These are phyloP conservation scores for Carex parvula DNA, from an alignment of 176 grass and related monocot species.

Conservation along the genomic window DNA sequence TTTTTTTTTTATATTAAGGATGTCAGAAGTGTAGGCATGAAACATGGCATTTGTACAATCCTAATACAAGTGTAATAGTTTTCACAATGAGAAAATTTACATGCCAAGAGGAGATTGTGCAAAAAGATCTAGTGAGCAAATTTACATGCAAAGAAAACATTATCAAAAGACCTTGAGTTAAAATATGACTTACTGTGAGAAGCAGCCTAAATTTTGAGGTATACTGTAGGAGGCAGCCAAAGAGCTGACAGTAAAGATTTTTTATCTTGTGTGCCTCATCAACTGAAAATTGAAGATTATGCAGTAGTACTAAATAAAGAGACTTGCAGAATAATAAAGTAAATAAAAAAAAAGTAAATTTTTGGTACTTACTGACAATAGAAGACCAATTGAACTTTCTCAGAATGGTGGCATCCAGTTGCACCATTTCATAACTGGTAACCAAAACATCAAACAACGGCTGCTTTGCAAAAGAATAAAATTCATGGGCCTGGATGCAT, in stretches of 20 bases:
- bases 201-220: slow-evolving; percentile 57
- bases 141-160: neutral
- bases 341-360: neutral
- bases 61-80: neutral
- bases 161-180: neutral
- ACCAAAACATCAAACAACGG: slow-evolving; percentile 64
- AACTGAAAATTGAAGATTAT: slow-evolving; percentile 39
- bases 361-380: slow-evolving; percentile 50
- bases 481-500: slow-evolving; percentile 50
- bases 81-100: neutral
- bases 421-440: slow-evolving; percentile 62
- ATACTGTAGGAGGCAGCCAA: slow-evolving; percentile 46
- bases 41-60: neutral
- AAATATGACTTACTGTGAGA: slow-evolving; percentile 49
- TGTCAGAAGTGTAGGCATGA: neutral
- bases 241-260: slow-evolving; percentile 61
- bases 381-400: slow-evolving; percentile 62
- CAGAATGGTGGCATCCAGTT: slow-evolving; percentile 46
- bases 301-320: slow-evolving; percentile 20
- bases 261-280: slow-evolving; percentile 80
- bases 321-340: neutral
- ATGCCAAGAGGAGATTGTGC: neutral
- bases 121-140: neutral
- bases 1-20: neutral
- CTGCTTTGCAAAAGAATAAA: slow-evolving; percentile 51